Percentiles rank a stretch among this genome's conserved stretches.
Evolutionary conservation across 768 basidiomycete species (phyloP).

Genomic region (Serendipita sp.): DNA sequence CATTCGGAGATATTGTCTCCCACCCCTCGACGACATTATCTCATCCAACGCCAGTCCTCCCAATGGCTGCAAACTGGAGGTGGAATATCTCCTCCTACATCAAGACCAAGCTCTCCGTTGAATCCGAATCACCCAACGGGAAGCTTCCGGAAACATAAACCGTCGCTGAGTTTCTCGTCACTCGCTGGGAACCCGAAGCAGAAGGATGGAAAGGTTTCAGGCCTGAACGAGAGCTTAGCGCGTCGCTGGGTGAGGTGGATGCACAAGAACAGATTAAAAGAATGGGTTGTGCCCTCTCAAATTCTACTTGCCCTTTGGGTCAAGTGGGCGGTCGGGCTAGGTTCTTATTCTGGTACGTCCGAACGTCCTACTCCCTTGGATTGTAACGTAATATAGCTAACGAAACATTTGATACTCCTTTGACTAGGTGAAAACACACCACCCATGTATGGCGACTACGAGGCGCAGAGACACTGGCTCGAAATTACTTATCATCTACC

Average conservation of each 20-base stretch:
- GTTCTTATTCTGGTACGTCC: constrained; percentile 67
- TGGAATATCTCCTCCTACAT: constrained; percentile 30
- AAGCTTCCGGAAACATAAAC: constrained; percentile 11
- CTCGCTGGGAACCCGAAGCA: constrained; percentile 10
- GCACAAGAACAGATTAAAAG: constrained; percentile 47
- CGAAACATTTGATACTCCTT: not conserved
- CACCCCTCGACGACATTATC: constrained; percentile 47
- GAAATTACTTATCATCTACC: constrained; percentile 73
- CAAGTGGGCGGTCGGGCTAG: constrained; percentile 57
- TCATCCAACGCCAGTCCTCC: constrained; percentile 40
- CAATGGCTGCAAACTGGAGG: constrained; percentile 42
- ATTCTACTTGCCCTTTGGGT: constrained; percentile 40
- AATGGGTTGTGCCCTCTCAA: constrained; percentile 41
- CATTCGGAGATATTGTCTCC: constrained; percentile 42
- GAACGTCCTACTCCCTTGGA: not conserved
- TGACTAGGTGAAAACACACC: constrained; percentile 47
- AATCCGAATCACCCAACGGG: constrained; percentile 18
- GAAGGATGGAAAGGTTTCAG: constrained; percentile 9
- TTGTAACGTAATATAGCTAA: not conserved
- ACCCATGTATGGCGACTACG: constrained; percentile 84
- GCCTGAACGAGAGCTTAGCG: constrained; percentile 29
- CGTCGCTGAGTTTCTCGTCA: constrained; percentile 10
- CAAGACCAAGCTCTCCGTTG: constrained; percentile 31
- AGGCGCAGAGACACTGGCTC: constrained; percentile 94
- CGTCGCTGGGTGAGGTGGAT: constrained; percentile 65